Base-by-base conservation (phyloP, 1,139 yeast species). In the Yamadazyma dushanensis region DNA sequence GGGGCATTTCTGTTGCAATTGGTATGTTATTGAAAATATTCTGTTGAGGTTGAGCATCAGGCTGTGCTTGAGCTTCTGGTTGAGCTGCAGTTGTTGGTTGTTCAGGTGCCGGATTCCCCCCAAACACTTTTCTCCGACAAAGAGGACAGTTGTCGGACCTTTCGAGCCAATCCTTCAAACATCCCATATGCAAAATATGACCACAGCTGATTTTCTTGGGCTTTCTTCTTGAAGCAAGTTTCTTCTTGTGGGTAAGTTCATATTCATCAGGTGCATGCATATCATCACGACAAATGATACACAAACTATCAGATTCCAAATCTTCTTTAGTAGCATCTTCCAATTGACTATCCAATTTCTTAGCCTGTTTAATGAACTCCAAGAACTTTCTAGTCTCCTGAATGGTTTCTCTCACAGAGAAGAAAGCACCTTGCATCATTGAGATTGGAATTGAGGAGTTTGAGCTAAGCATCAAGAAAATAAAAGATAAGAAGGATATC, bases 141-240 rank as follows among this genome's bases (percentile, higher is more conserved):
- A 90, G 79, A 1, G 99, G 98, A 63, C 99, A 92, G 19, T 80
- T 77, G 49, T 84, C 94, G 0, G 96, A 87, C 46, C 96, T 73
- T 53, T 87, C 96, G 47, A 92, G 68, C 99, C 99, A 92, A 49
- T 86, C 85, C 53, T 86, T 85, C 45, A 92, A 71, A 58, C 98
- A 92, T 3, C 95, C 92, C 64, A 84, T 68, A 57, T 92, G 99
- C 41, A 92, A 70, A 38, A 88, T 83, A 59, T 92, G 99, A 14
- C 86, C 84, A 65, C 99, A 92, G 2, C 69, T 70, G 37, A 92
- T 68, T 51, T 75, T 83, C 57, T 88, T 88, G 2, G 97, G 95
- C 31, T 63, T 70, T 38, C 70, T 65, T 41, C 90, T 72, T 6
- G 56, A 34, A 4, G 65, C 41, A 16, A 66, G 46, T 8, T 54